These are phyloP conservation scores for Candida frijolesensis DNA, from an alignment of 1,139 yeast genomes.

Conservation along the genomic window DNA sequence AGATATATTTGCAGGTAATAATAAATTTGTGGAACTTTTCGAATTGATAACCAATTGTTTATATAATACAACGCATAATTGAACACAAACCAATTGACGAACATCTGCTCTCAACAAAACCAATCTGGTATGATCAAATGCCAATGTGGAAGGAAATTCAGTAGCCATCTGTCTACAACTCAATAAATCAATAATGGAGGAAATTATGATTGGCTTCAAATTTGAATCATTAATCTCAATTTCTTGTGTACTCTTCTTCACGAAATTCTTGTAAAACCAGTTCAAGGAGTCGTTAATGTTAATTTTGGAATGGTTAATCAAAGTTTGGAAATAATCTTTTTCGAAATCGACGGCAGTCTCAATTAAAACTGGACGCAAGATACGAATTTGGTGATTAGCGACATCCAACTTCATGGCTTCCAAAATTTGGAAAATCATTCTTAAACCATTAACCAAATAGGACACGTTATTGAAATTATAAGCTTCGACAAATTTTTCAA, in stretches of 20 bases:
- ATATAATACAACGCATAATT: constrained; percentile 71
- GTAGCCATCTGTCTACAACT: constrained; percentile 81
- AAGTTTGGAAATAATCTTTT: constrained; percentile 78
- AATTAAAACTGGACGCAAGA: constrained; percentile 78
- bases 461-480: constrained; percentile 53
- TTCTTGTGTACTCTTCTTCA: constrained; percentile 9
- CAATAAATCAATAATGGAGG: constrained; percentile 60
- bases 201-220: constrained; percentile 43
- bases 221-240: constrained; percentile 17
- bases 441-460: constrained; percentile 72
- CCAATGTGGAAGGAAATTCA: constrained; percentile 81
- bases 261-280: constrained; percentile 61
- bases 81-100: constrained; percentile 79
- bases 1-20: constrained; percentile 31
- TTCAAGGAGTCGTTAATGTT: constrained; percentile 65
- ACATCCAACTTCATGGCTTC: constrained; percentile 97
- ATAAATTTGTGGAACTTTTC: constrained; percentile 18
- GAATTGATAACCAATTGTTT: constrained; percentile 60
- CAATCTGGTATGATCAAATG: constrained; percentile 85
- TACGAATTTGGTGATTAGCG: constrained; percentile 90
- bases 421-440: constrained; percentile 77
- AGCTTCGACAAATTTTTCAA: constrained; percentile 64
- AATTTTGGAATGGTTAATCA: constrained; percentile 66
- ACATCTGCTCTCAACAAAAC: constrained; percentile 81
- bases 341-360: constrained; percentile 94